Evolutionary conservation across 2,329 filamentous ascomycete species (phyloP), one percentile per base, ranked within the genome.

Genomic region (Botryotinia calthae): DNA sequence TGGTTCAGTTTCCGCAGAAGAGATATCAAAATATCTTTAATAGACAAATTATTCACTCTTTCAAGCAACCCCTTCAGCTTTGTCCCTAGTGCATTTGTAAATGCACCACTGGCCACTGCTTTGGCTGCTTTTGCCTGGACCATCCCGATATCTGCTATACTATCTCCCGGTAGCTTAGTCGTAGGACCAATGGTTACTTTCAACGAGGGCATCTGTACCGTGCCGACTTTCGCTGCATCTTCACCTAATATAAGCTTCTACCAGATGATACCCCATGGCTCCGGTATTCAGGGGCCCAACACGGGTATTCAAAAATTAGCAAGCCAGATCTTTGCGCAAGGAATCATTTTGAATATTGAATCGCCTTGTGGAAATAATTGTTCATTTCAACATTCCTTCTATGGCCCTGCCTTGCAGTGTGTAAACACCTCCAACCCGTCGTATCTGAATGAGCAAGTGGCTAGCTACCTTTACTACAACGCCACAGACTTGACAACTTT

Each of bases 271-370:
- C 40, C 61, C 28, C 37, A 42, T 40, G 37, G 25, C 18, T 64
- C 40, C 25, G 37, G 40, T 64, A 64, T 64, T 4, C 61, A 64
- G 22, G 61, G 61, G n/a, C 40, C 61, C 4, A 64, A 64, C 22
- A 28, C 61, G 2, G 61, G 61, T 8, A 64, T 64, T 31, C 40
- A 64, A 46, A 64, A 64, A 28, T 42, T 64, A 44, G 40, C 61
- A 31, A 64, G 40, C 28, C 61, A 64, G n/a, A 64, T 64, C n/a
- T 64, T 64, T 22, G 40, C 61, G 20, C 61, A 64, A 31, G 61
- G 61, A 31, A 31, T 28, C 2, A 31, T 64, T 18, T 28, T 64
- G 1, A 9, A 44, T 28, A 5, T 10, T 14, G 12, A 7, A 14
- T 64, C 61, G 5, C 61, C 61, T 42, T 64, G 40, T 42, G 61